Base-by-base conservation (phyloP, 1,284 basidiomycete species). In the Erythrobasidium hasegawianum region DNA sequence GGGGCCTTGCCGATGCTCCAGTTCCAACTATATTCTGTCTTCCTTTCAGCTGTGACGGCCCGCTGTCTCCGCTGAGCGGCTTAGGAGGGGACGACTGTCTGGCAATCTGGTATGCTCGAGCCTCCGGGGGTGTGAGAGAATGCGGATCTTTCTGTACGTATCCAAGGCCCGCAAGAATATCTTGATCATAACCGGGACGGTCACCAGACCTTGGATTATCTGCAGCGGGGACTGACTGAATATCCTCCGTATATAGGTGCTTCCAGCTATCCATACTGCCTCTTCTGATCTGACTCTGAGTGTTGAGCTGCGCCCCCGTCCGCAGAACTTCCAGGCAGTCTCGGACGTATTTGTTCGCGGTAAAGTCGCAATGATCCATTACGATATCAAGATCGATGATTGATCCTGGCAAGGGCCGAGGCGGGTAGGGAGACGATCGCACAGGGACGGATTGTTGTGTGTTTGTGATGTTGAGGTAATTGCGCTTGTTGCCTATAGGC, bases 361-460 rank as follows among this genome's bases (percentile, higher is more conserved):
- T 84, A 75, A 91, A 93, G 78, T 94, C 89, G 76, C 93, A 97
- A 71, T 91, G 83, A 41, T 91, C 86, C 85, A 92, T 86, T 1
- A 95, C 80, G 24, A 87, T 79, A 77, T 97, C 93, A 71, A 97
- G 77, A 77, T 97, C 93, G 11, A 89, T 82, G 16, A 90, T 82
- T 64, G 87, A 87, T 16, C 90, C 89, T 0, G 87, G 84, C 11
- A 85, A 79, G 20, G 93, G 93, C 64, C 93, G 82, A 5, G 88
- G 88, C 18, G 92, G 89, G 75, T 77, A 81, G 2, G 77, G 22
- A 72, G 69, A 7, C 69, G 52, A 40, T 74, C 87, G 90, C n/a
- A 84, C 84, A 54, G 83, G 80, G 70, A 84, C 79, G 45, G 81
- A 83, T 45, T 53, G 20, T 53, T 80, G 77, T 67, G 81, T 81